Base-by-base conservation (phyloP, 192 early-diverging fungal genomes). In the Backusella tuberculispora region DNA sequence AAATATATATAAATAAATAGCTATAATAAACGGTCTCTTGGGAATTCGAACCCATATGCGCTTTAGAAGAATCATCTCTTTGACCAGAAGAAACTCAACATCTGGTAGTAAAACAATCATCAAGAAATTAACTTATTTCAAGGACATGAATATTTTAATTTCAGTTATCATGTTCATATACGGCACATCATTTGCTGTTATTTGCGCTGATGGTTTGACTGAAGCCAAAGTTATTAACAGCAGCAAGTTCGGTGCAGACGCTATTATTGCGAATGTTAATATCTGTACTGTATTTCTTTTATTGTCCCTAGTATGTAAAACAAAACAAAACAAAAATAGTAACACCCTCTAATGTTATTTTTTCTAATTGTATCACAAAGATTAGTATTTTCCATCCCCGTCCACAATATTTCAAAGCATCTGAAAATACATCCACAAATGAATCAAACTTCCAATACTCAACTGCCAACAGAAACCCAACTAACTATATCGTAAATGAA, bases 131-230 rank as follows among this genome's bases (percentile, higher is more conserved):
- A 64, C 60, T 38, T 80, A 80, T 14, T 80, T 80, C 44, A 80
- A 76, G 34, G 74, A 80, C n/a, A 80, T 80, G 79, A 80, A 80
- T 41, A 24, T 44, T 8, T 38, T 80, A 21, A 29, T 80, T 21
- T 76, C 74, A 4, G 9, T 73, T 29, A 6, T 45, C 43, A 34
- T 80, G 29, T 24, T 69, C 43, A 29, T 42, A 37, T 75, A 68
- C 29, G 74, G 67, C 26, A 3, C 29, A 4, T 73, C 74, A 0
- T 19, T 80, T 5, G 47, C 76, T 9, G 74, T 76, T 14, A 50
- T 80, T 42, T 75, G 79, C 34, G 71, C 48, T 15, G 79, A 80
- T 63, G 79, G 79, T 48, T 68, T 77, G 43, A 77, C 76, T 14
- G 47, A 64, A 19, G 43, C 24, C 34, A 48, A 21, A 42, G 12